Conservation (phyloP, 164 flowering plant species). For the Stephania japonica region DNA sequence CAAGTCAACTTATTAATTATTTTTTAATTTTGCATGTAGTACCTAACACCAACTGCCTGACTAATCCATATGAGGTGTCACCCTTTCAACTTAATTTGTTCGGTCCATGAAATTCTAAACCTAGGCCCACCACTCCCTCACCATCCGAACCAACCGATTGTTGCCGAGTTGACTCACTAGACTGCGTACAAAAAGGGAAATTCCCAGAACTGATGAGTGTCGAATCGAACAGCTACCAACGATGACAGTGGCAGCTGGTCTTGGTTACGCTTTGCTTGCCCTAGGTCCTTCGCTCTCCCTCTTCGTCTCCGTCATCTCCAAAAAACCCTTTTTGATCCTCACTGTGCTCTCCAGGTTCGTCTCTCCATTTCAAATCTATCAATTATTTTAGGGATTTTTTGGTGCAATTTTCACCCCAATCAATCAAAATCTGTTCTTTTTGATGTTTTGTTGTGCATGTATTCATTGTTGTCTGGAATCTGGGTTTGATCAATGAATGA, state of each 20-base stretch:
- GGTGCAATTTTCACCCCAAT: background rate
- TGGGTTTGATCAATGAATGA: background rate
- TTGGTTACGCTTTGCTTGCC: constrained; percentile 82
- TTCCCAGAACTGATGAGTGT: no score
- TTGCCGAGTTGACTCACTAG: background rate
- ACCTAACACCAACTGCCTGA: no score
- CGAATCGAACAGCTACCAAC: background rate
- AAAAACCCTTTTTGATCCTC: constrained; percentile 85
- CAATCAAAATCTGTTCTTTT: background rate
- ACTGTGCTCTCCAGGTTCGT: constrained; percentile 77
- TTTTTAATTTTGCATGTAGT: no score
- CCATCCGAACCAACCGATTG: no score
- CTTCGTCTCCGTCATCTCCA: constrained; percentile 72
- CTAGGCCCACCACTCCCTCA: no score
- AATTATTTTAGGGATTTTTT: background rate
- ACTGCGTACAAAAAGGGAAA: no score
- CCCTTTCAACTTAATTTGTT: no score
- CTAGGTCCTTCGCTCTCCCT: constrained; percentile 86
- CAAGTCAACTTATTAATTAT: no score
- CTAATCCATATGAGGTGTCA: no score
- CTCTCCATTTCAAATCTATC: background rate
- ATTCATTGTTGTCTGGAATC: background rate
- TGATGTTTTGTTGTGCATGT: background rate
- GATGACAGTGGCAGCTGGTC: constrained; percentile 90
- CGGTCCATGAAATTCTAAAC: no score